Percentiles rank a stretch among this genome's conserved stretches.
Evolutionary conservation across 768 basidiomycete species (phyloP).

Genomic region (Suillus americanus): DNA sequence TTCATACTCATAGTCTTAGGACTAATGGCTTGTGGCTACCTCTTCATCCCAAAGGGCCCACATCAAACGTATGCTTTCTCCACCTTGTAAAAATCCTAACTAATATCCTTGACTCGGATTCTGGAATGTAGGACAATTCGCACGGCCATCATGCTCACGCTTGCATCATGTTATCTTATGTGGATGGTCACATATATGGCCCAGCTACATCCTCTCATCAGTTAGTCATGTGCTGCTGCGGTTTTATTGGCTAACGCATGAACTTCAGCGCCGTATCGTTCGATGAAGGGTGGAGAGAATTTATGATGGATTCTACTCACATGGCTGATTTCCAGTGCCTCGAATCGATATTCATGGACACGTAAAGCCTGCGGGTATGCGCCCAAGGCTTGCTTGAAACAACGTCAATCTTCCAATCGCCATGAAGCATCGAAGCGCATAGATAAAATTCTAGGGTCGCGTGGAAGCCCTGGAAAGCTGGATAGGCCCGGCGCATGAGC

Average conservation of each 20-base stretch:
- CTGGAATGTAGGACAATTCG: slow-evolving; percentile 76
- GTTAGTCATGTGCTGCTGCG: slow-evolving; percentile 42
- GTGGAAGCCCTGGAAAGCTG: too few relatives aligned
- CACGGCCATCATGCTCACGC: slow-evolving; percentile 72
- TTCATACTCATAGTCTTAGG: slow-evolving; percentile 64
- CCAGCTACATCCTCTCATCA: slow-evolving; percentile 86
- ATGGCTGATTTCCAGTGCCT: too few relatives aligned
- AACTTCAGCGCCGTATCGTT: slow-evolving; percentile 20
- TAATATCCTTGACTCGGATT: background rate
- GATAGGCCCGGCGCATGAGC: too few relatives aligned
- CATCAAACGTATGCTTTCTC: slow-evolving; percentile 75
- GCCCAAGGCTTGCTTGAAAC: too few relatives aligned
- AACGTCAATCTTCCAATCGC: too few relatives aligned
- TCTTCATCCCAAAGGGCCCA: slow-evolving; percentile 81
- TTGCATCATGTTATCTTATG: slow-evolving; percentile 91
- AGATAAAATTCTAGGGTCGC: too few relatives aligned
- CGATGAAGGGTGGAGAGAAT: slow-evolving; percentile 1
- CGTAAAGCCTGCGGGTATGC: too few relatives aligned
- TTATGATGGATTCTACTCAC: background rate
- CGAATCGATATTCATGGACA: too few relatives aligned
- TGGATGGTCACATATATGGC: slow-evolving; percentile 97
- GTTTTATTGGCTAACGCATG: slow-evolving; percentile 8
- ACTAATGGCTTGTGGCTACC: slow-evolving; percentile 62
- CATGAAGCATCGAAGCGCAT: too few relatives aligned
- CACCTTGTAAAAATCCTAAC: background rate